phyloP scores from a whole-genome alignment of 202 grass and related monocot genomes.

The Schoenoplectus tabernaemontani region DNA sequence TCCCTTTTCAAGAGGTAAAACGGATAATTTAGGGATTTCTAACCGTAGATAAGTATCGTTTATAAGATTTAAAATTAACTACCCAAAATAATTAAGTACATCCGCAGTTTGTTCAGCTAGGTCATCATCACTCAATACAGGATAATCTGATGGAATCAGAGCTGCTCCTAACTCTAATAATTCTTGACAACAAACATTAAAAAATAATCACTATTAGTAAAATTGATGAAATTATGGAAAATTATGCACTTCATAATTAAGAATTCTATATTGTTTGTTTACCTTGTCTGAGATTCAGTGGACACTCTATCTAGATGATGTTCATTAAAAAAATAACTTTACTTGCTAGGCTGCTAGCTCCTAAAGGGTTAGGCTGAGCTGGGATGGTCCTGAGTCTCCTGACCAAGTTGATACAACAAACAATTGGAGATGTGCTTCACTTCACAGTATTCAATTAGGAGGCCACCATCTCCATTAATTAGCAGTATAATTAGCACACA shows the following conservation, averaged over 20 bases:
- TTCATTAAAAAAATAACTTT: too few species aligned
- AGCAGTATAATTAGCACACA: too few species aligned
- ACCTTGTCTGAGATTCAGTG: too few species aligned
- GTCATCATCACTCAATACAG: conserved; percentile 57
- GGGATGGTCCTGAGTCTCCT: too few species aligned
- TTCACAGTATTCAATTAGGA: too few species aligned
- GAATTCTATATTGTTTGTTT: too few species aligned
- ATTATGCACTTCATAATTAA: conserved; percentile 83
- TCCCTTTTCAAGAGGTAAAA: neutral
- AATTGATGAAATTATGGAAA: conserved; percentile 2
- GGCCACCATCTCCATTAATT: too few species aligned
- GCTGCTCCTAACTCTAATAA: conserved; percentile 77
- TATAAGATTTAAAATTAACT: conserved; percentile 13
- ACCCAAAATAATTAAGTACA: conserved; percentile 91
- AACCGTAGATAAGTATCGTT: neutral
- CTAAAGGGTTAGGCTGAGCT: too few species aligned
- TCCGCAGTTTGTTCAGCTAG: conserved; percentile 76
- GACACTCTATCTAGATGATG: too few species aligned
- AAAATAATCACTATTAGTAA: conserved; percentile 22
- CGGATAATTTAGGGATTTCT: neutral
- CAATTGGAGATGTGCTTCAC: too few species aligned
- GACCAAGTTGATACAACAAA: too few species aligned
- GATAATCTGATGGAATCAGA: conserved; percentile 58
- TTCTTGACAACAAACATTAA: conserved; percentile 24
- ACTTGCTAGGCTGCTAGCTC: too few species aligned